phyloP scores from a whole-genome alignment of 139 green algal genomes.

The Tetraselmis striata region DNA sequence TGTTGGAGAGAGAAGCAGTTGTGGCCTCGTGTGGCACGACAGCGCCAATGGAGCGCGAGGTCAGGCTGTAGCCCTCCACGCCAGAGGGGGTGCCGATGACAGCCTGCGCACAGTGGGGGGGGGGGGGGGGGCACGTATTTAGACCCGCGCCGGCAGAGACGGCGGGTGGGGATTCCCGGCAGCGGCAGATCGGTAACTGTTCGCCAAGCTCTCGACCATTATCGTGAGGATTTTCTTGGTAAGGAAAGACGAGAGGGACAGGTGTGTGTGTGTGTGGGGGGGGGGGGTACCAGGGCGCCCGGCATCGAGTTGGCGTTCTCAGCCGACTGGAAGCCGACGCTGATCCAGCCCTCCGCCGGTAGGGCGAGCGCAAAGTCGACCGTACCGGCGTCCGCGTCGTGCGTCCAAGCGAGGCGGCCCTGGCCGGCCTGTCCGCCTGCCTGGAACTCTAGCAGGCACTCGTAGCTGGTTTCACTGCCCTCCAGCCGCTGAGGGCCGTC shows the following conservation, averaged over 20 bases:
- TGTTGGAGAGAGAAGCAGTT: not conserved
- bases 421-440: not conserved
- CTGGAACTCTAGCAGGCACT: not conserved
- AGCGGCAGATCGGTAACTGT: no score
- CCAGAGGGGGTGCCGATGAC: not conserved
- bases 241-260: no score
- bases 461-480: not conserved
- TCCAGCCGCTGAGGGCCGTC: not conserved
- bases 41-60: not conserved
- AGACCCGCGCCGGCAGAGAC: no score
- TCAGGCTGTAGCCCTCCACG: not conserved
- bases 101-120: not conserved
- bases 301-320: not conserved
- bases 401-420: not conserved
- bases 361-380: not conserved
- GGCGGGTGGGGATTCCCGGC: no score
- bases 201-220: no score
- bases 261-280: no score
- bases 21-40: not conserved
- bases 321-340: not conserved
- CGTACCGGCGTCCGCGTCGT: not conserved
- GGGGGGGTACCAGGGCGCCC: not conserved
- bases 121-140: no score
- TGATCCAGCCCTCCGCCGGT: not conserved
- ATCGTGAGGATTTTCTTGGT: no score